phyloP scores from a whole-genome alignment of 2,329 filamentous ascomycete species.

The Herpotrichia juniperi region DNA sequence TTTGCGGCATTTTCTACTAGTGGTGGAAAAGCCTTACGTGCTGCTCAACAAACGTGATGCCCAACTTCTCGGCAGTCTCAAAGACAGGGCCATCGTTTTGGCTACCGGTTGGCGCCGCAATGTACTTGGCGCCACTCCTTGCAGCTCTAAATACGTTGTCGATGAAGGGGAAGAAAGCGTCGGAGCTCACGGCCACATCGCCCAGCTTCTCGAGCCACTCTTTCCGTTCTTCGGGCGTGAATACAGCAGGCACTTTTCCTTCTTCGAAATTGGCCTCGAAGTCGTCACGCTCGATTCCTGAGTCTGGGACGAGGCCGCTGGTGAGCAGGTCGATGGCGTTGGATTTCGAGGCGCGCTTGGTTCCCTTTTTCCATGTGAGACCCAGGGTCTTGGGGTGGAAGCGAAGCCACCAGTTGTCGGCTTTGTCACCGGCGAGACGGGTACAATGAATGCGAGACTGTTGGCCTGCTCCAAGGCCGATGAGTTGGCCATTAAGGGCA shows the following conservation, averaged over 20 bases:
- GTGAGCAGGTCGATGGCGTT: constrained; percentile 97
- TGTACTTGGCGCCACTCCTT: constrained; percentile 91
- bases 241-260: constrained; percentile 71
- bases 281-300: constrained; percentile 80
- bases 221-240: constrained; percentile 82
- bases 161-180: constrained; percentile 98
- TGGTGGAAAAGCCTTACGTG: constrained; percentile 94
- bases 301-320: constrained; percentile 84
- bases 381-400: constrained; percentile 88
- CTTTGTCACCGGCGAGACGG: constrained; percentile 94
- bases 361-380: constrained; percentile 97
- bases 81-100: constrained; percentile 85
- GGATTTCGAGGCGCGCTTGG: constrained; percentile 95
- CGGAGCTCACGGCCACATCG: constrained; percentile 85
- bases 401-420: constrained; percentile 99
- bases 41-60: constrained; percentile 95
- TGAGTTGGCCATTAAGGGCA: constrained; percentile 87
- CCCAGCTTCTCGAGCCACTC: constrained; percentile 84
- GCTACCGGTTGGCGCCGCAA: constrained; percentile 89
- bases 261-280: constrained; percentile 92
- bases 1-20: too few relatives aligned
- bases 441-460: constrained; percentile 98
- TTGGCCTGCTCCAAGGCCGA: constrained; percentile 94
- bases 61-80: constrained; percentile 87
- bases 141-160: constrained; percentile 95